Base-by-base conservation (phyloP, 2,329 filamentous ascomycete species). In the Emmonsia crescens region DNA sequence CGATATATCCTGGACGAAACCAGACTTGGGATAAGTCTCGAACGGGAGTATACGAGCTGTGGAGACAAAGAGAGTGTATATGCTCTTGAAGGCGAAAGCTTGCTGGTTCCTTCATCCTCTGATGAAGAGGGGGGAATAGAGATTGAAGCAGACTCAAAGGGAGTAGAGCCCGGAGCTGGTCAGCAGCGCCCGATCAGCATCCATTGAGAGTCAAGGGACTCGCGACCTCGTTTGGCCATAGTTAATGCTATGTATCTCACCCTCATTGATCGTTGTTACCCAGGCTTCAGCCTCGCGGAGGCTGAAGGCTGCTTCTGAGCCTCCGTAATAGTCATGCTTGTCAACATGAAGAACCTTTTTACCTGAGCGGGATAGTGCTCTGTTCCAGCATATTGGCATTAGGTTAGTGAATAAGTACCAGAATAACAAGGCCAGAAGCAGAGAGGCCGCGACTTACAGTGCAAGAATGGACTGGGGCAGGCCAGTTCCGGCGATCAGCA, bases 331-430 rank as follows among this genome's bases (percentile, higher is more conserved):
- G 64, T 86, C 82, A 77, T 96, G 92, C 65, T 84, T 83, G 73
- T 97, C 93, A 72, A 96, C 79, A 74, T 97, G 93, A 63, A 97
- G 83, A 67, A 96, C 84, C 70, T 90, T 94, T 80, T 96, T 96
- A 72, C 86, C 87, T 65, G 91, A 96, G 71, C 92, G 88, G 68
- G 93, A 97, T 69, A 97, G 83, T 70, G 93, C 89, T 82, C 93
- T 97, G 52, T 8, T 40, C 10, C 2, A 40, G 5, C n/a, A 27
- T 16, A 2, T 16, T 24, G 82, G 67, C 65, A 70, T 72, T 74
- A 70, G 72, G 86, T 91, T 84, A 55, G 59, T 4, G 19, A 57
- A 24, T n/a, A 31, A 89, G 87, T 89, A 84, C 21, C n/a, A 29
- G 31, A 51, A 88, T 33, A 29, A 21, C 2, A 85, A 85, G 73